These are phyloP conservation scores for Trichosporon inkin DNA, from an alignment of 1,284 basidiomycete genomes.

Conservation along the genomic window DNA sequence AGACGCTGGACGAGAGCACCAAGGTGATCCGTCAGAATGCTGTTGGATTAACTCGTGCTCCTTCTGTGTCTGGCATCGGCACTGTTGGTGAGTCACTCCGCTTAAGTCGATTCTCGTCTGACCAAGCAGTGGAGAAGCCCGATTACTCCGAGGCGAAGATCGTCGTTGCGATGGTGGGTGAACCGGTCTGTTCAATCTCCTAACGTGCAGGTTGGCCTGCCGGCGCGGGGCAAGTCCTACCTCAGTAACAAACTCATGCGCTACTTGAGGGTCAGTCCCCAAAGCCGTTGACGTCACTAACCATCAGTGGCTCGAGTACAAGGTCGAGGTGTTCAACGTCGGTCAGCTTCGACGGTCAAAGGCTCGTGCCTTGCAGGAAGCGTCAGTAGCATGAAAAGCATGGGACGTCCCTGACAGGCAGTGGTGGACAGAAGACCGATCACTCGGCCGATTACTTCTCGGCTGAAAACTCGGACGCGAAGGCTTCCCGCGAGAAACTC, in stretches of 20 bases:
- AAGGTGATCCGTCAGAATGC: conserved; percentile 41
- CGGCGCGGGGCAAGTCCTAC: conserved; percentile 78
- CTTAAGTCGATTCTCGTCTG: background rate
- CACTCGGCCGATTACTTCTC: conserved; percentile 92
- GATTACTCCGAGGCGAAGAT: conserved; percentile 99
- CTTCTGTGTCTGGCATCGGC: conserved; percentile 51
- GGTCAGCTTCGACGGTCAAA: conserved; percentile 88
- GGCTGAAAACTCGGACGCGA: conserved; percentile 76
- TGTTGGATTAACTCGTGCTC: conserved; percentile 41
- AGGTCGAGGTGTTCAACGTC: conserved; percentile 98
- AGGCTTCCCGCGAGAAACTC: conserved; percentile 71
- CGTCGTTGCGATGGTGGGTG: conserved; percentile 86
- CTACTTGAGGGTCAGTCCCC: conserved; percentile 62
- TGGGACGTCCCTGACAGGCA: conserved; percentile 62
- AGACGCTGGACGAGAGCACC: conserved; percentile 47
- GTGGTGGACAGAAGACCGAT: conserved; percentile 58
- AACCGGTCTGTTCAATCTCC: background rate
- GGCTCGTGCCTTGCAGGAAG: conserved; percentile 54
- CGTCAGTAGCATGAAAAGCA: background rate
- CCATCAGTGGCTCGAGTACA: conserved; percentile 91
- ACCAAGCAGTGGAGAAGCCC: conserved; percentile 73
- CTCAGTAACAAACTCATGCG: conserved; percentile 78
- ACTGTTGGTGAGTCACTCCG: conserved; percentile 39
- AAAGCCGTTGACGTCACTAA: background rate
- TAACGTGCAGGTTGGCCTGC: conserved; percentile 63